A percentile compares a stretch with the other conserved stretches of the same genome.
Conservation (phyloP, 2,329 filamentous ascomycete species). For the Endothia cerciana region DNA sequence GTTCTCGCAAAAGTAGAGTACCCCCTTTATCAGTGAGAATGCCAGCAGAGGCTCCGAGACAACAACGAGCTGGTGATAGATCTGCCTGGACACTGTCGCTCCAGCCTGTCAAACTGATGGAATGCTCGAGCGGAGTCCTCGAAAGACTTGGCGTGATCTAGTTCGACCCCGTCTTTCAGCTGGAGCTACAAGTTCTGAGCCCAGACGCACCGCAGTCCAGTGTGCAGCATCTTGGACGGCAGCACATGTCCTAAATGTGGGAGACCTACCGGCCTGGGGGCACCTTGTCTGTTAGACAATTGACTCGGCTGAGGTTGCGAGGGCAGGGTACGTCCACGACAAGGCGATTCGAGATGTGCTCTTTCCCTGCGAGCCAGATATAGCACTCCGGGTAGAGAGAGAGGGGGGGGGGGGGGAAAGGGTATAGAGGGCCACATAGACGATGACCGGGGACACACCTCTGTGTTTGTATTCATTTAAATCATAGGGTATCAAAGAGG, state of each 20-base stretch:
- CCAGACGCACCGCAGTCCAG: too few relatives aligned
- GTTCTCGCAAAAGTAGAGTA: neutral
- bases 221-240: too few relatives aligned
- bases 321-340: too few relatives aligned
- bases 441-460: neutral
- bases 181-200: too few relatives aligned
- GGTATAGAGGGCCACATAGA: neutral
- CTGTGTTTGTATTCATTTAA: neutral
- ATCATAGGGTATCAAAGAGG: conserved; percentile 14
- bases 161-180: neutral
- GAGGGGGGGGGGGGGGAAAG: too few relatives aligned
- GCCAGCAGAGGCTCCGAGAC: neutral
- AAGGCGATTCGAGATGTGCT: too few relatives aligned
- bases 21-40: neutral
- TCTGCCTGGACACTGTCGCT: neutral
- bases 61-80: neutral
- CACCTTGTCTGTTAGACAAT: too few relatives aligned
- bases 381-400: too few relatives aligned
- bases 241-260: too few relatives aligned
- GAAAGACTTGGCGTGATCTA: neutral
- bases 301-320: too few relatives aligned
- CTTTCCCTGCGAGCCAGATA: too few relatives aligned
- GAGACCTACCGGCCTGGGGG: too few relatives aligned
- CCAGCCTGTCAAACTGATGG: neutral
- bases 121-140: neutral